Conservation (phyloP, 495 filamentous ascomycete genomes). For the Penicillium subrubescens region DNA sequence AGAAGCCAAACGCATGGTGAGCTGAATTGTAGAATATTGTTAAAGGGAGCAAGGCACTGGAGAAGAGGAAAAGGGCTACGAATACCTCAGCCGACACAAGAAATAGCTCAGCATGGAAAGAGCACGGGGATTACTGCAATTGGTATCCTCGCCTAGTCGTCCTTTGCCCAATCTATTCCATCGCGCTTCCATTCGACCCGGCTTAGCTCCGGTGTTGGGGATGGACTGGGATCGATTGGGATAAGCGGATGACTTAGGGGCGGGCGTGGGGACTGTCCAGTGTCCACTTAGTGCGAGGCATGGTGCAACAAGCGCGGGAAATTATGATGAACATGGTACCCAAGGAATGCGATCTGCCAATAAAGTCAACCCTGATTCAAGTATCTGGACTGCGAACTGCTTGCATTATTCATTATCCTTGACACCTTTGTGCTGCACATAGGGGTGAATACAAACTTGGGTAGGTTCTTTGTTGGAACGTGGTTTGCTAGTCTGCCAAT, state of each 20-base stretch:
- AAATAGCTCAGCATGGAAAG: neutral
- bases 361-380: neutral
- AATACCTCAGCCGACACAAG: neutral
- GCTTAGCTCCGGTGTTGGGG: slow-evolving; percentile 9
- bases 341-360: neutral
- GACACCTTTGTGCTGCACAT: neutral
- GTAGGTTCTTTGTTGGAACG: neutral
- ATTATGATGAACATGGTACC: slow-evolving; percentile 12
- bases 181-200: neutral
- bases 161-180: neutral
- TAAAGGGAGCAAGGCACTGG: neutral
- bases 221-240: slow-evolving; percentile 7
- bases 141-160: slow-evolving; percentile 6
- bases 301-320: slow-evolving; percentile 7
- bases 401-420: neutral
- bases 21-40: neutral
- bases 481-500: neutral
- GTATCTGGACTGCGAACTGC: neutral
- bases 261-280: slow-evolving; percentile 13
- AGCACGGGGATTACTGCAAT: slow-evolving; percentile 8
- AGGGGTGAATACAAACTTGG: neutral
- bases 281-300: slow-evolving; percentile 19
- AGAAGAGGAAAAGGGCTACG: neutral
- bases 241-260: neutral
- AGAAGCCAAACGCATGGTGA: slow-evolving; percentile 28